These are phyloP conservation scores for Stachybotrys elegans DNA, from an alignment of 2,329 filamentous ascomycete species.

Conservation along the genomic window DNA sequence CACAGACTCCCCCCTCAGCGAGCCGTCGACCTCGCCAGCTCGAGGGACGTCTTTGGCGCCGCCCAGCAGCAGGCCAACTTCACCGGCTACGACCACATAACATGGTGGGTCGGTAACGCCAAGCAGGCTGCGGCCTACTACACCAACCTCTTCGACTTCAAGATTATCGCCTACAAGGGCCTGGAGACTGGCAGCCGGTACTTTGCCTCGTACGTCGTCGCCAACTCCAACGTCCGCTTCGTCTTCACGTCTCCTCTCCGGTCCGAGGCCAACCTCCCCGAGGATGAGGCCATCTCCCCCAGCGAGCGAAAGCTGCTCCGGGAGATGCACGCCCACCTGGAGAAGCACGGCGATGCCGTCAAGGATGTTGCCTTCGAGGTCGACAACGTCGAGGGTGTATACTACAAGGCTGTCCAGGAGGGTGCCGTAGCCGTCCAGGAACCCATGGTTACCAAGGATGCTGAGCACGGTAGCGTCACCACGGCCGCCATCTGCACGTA, in stretches of 20 bases:
- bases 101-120: constrained; percentile 95
- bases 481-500: constrained; percentile 85
- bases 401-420: constrained; percentile 62
- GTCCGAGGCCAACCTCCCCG: constrained; percentile 47
- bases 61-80: constrained; percentile 55
- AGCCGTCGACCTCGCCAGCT: constrained; percentile 32
- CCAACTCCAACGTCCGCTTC: constrained; percentile 72
- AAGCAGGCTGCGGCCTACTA: constrained; percentile 93
- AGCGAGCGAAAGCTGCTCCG: constrained; percentile 62
- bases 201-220: constrained; percentile 78
- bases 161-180: constrained; percentile 75
- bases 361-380: constrained; percentile 96
- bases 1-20: constrained; percentile 43
- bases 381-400: constrained; percentile 80
- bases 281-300: constrained; percentile 54
- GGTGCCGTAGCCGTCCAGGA: constrained; percentile 58
- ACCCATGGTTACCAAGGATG: constrained; percentile 51
- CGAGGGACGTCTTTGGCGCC: constrained; percentile 44
- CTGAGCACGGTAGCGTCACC: constrained; percentile 60
- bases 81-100: constrained; percentile 85
- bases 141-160: constrained; percentile 80
- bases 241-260: constrained; percentile 80
- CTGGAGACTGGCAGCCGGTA: constrained; percentile 82
- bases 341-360: constrained; percentile 86
- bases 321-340: constrained; percentile 78